Evolutionary conservation across 305 asterid genomes (phyloP), one percentile per base, ranked within the genome.

Genomic region (Nicotiana rustica): DNA sequence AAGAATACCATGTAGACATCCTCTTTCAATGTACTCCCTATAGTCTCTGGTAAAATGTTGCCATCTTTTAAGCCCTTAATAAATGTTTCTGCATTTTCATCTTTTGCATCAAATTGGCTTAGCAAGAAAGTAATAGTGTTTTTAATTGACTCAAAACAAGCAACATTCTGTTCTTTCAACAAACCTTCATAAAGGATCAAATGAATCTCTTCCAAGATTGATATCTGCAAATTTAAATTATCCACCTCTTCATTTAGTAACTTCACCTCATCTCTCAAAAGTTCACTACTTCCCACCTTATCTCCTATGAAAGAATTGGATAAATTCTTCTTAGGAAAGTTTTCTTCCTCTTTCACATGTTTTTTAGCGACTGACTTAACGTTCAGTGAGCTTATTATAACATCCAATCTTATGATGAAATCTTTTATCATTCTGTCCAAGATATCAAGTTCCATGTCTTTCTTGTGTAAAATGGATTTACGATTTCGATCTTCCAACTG

Each of bases 181-280:
- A 87, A 78, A 59, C 92, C 86, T 17, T 52, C 84, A 56, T 88
- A 77, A 49, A 91, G 87, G 68, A 87, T 83, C 78, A 55, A 64
- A 78, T 91, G 84, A 19, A 84, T 86, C 73, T 93, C 91, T 85
- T 93, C 92, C 81, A 84, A 83, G 62, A 90, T 29, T 52, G 83
- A 70, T 35, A 76, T 81, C 59, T 89, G 88, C 71, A 91, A 83
- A 61, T 80, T 81, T 81, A 87, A 55, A 35, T 73, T 84, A 68
- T 86, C 88, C 33, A 82, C 76, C 66, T 89, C 91, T 38, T 89
- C 89, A 82, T 86, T 83, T 33, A 85, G 80, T 52, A 82, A 71
- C 17, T 84, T 67, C 31, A 85, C 78, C 80, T 82, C 88, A 41
- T 76, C 85, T 67, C 83, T 79, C 2, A 85, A 81, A 66, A 81